Evolutionary conservation across 2,329 filamentous ascomycete genomes (phyloP).

Genomic region (Aureobasidium namibiae): DNA sequence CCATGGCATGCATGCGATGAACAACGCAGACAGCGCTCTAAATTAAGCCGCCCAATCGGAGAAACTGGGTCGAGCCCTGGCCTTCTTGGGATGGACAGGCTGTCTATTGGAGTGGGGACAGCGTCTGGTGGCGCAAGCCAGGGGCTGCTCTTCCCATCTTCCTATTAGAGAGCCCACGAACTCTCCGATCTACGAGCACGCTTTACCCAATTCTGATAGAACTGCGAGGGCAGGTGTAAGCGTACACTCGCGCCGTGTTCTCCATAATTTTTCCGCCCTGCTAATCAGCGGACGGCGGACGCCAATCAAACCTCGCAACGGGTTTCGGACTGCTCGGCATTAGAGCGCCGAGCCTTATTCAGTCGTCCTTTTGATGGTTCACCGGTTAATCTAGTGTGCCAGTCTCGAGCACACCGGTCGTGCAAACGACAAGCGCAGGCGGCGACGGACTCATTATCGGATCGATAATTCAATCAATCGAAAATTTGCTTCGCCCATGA

Average conservation of each 20-base stretch:
- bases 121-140: slow-evolving; percentile 1
- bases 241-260: neutral
- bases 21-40: slow-evolving; percentile 6
- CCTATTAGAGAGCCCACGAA: neutral
- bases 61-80: neutral
- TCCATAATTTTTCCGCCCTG: neutral
- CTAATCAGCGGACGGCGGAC: neutral
- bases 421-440: neutral
- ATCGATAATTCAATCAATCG: neutral
- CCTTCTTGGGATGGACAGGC: neutral
- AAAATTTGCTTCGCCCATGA: neutral
- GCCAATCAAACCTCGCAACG: neutral
- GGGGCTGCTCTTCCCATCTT: slow-evolving; percentile 5
- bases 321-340: neutral
- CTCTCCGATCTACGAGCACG: neutral
- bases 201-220: slow-evolving; percentile 5
- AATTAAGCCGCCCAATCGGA: slow-evolving; percentile 11
- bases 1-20: slow-evolving; percentile 6
- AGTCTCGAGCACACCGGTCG: neutral
- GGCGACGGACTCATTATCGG: neutral
- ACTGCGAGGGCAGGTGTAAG: slow-evolving; percentile 7
- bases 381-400: slow-evolving; percentile 4
- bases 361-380: neutral
- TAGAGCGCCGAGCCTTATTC: neutral
- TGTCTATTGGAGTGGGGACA: neutral